Evolutionary conservation across 2,329 filamentous ascomycete species (phyloP), one percentile per base, ranked within the genome.

Genomic region (Huntiella decipiens): DNA sequence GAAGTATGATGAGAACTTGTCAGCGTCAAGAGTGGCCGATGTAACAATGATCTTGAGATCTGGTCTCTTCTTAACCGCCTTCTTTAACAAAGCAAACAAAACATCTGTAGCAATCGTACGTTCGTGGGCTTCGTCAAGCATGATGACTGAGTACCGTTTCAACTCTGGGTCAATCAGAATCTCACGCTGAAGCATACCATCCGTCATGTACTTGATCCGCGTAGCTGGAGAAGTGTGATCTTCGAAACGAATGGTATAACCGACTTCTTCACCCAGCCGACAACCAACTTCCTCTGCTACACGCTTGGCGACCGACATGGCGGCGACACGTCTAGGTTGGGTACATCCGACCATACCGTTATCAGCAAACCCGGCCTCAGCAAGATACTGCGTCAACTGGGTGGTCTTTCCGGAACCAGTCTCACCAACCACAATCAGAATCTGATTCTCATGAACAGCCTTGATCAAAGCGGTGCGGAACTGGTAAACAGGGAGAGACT

Each of bases 121-220:
- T 60, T 98, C 91, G 74, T 98, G 91, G 3, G 91, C 91, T 59
- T 98, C 91, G 59, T 98, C 91, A 54, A 98, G 71, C 79, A 98
- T 98, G 56, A 98, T 95, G 50, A 91, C 85, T 1, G 86, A 93
- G 58, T 98, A 98, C 53, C 82, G 77, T 56, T 73, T 82, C 53
- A 98, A 65, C 55, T 94, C 82, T 0, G 87, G 82, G 58, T 98
- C 91, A 53, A 95, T 72, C 44, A 98, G 70, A 58, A 95, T 86
- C 64, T 98, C 91, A 66, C 91, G 75, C 63, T 95, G 79, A 59
- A 98, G 73, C 83, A 96, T 96, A 61, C 91, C 91, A 56, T 98
- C 91, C 12, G 91, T 98, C 88, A 98, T 95, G 65, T 98, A 98
- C 66, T 98, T 98, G 66, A 98, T 94, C 57, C 79, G 84, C 1